phyloP scores from a whole-genome alignment of 768 basidiomycete genomes.

The Amylocystis lapponica region DNA sequence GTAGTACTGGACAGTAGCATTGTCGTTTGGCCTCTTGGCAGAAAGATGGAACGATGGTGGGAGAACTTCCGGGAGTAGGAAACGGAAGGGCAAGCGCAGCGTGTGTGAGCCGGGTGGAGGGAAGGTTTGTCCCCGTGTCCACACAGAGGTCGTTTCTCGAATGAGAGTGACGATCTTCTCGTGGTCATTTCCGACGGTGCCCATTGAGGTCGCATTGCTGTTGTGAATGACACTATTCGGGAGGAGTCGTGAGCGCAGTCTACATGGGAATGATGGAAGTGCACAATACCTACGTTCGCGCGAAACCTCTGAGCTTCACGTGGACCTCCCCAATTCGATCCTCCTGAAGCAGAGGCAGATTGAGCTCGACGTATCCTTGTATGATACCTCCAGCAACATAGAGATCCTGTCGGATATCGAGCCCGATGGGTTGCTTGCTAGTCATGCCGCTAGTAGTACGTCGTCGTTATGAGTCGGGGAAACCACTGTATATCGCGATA shows the following conservation, averaged over 20 bases:
- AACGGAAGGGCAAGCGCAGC: slow-evolving; percentile 8
- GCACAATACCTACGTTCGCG: slow-evolving; percentile 8
- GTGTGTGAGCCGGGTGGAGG: slow-evolving; percentile 3
- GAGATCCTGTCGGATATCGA: neutral
- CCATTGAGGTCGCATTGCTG: neutral
- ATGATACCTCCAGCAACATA: slow-evolving; percentile 7
- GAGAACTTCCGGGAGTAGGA: slow-evolving; percentile 6
- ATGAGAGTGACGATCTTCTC: no score
- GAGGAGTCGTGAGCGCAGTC: neutral
- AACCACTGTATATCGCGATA: no score
- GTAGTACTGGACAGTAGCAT: neutral
- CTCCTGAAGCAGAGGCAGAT: slow-evolving; percentile 7
- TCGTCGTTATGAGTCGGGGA: no score
- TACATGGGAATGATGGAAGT: neutral
- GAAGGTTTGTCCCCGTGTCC: slow-evolving; percentile 6
- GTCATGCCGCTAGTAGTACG: no score
- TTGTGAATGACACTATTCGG: slow-evolving; percentile 2
- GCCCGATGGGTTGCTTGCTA: neutral
- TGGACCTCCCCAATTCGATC: slow-evolving; percentile 12
- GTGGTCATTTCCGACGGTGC: neutral
- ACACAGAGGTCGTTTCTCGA: slow-evolving; percentile 2
- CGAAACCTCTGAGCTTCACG: slow-evolving; percentile 11
- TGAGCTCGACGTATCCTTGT: slow-evolving; percentile 9
- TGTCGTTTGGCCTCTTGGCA: neutral
- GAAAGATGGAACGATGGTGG: slow-evolving; percentile 7